Evolutionary conservation across 345 rosid species (phyloP).

Genomic region (Gossypium raimondii): DNA sequence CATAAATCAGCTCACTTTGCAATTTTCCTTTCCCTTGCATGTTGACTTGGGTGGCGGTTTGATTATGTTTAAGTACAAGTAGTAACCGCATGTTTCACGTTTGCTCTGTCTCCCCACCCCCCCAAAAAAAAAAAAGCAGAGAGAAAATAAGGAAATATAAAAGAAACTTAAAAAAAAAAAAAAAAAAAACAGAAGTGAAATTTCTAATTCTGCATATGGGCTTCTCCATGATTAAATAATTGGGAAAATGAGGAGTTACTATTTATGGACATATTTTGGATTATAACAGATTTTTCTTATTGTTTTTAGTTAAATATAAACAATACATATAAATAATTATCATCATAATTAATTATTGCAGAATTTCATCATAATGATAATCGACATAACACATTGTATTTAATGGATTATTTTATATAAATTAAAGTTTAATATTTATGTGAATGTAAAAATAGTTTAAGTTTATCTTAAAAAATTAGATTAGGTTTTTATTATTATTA

Average conservation of each 20-base stretch:
- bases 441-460: not conserved
- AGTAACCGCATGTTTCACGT: not conserved
- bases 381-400: not conserved
- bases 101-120: too few species aligned
- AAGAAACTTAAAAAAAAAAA: not conserved
- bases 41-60: not conserved
- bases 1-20: not conserved
- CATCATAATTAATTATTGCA: too few species aligned
- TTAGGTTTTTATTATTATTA: not conserved
- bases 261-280: too few species aligned
- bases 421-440: too few species aligned
- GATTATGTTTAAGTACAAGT: constrained; percentile 2
- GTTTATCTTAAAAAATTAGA: not conserved
- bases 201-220: not conserved
- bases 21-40: not conserved
- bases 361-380: too few species aligned
- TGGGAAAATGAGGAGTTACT: too few species aligned
- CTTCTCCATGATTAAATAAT: too few species aligned
- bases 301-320: too few species aligned
- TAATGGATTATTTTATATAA: not conserved
- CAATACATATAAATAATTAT: too few species aligned
- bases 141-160: not conserved
- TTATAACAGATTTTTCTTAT: not conserved
- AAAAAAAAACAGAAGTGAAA: not conserved
- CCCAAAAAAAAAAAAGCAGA: not conserved